Conservation (phyloP, 1,284 basidiomycete species). For the Grifola frondosa region DNA sequence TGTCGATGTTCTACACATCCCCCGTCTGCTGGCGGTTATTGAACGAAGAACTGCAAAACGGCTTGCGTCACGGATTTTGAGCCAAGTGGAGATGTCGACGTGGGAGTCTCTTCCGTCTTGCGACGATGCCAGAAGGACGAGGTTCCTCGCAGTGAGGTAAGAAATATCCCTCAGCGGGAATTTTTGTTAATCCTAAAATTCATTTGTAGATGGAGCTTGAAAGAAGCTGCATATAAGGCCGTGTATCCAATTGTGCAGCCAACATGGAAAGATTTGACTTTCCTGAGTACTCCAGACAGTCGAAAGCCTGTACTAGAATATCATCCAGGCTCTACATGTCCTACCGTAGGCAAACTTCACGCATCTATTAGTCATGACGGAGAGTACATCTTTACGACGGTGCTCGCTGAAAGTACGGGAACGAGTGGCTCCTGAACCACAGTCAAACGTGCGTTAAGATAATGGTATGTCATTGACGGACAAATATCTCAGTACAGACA, state of each 20-base stretch:
- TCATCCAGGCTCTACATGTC: conserved; percentile 27
- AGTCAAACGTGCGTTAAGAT: too few species aligned
- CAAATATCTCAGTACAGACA: too few species aligned
- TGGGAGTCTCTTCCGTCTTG: conserved; percentile 38
- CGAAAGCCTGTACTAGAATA: conserved; percentile 55
- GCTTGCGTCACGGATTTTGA: conserved; percentile 67
- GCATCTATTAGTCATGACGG: conserved; percentile 84
- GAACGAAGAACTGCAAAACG: conserved; percentile 46
- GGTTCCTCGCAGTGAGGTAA: conserved; percentile 70
- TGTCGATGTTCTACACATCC: conserved; percentile 72
- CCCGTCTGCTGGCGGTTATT: conserved; percentile 61
- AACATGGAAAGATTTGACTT: conserved; percentile 80
- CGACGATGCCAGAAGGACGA: conserved; percentile 30
- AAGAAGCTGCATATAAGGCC: conserved; percentile 92
- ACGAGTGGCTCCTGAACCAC: too few species aligned
- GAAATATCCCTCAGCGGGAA: conserved; percentile 18
- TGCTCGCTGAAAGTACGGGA: conserved; percentile 69
- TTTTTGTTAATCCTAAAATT: neutral
- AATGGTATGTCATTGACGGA: too few species aligned
- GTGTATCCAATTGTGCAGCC: conserved; percentile 61
- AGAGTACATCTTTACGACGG: conserved; percentile 76
- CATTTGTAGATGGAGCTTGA: conserved; percentile 70
- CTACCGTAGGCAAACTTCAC: conserved; percentile 44
- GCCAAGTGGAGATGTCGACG: conserved; percentile 45
- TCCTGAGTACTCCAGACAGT: conserved; percentile 32